Evolutionary conservation across 441 rosid species (phyloP).

Genomic region (Populus hybrid): DNA sequence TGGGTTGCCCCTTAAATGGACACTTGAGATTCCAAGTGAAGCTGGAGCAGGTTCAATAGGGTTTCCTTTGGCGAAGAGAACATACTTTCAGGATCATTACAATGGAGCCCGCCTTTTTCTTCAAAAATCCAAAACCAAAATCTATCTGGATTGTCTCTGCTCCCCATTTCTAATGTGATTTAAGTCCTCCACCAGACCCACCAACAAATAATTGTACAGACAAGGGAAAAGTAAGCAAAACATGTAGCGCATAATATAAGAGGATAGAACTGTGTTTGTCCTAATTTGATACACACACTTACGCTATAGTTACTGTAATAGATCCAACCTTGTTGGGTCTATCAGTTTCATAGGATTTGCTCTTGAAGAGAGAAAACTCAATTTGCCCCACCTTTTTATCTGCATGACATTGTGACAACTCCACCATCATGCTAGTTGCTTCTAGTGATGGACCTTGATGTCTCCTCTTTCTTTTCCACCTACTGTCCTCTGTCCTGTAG

Average conservation of each 20-base stretch:
- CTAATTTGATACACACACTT: no score
- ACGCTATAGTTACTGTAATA: no score
- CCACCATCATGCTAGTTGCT: conserved; percentile 62
- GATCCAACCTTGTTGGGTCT: no score
- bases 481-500: conserved; percentile 24
- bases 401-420: conserved; percentile 54
- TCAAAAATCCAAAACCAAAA: conserved; percentile 50
- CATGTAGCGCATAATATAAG: conserved; percentile 43
- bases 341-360: conserved; percentile 53
- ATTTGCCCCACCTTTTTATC: conserved; percentile 34
- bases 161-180: conserved; percentile 49
- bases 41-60: conserved; percentile 2
- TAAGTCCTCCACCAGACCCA: conserved; percentile 42
- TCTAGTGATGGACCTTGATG: conserved; percentile 43
- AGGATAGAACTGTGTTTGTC: no score
- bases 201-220: conserved; percentile 50
- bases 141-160: conserved; percentile 53
- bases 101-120: conserved; percentile 26
- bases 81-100: conserved; percentile 27
- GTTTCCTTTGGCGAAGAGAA: conserved; percentile 16
- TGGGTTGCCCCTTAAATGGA: conserved; percentile 16
- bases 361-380: conserved; percentile 18
- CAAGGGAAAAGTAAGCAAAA: conserved; percentile 32
- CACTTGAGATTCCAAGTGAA: not conserved
- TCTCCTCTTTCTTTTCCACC: conserved; percentile 23